These are phyloP conservation scores for Begonia masoniana DNA, from an alignment of 306 rosid genomes.

Conservation along the genomic window DNA sequence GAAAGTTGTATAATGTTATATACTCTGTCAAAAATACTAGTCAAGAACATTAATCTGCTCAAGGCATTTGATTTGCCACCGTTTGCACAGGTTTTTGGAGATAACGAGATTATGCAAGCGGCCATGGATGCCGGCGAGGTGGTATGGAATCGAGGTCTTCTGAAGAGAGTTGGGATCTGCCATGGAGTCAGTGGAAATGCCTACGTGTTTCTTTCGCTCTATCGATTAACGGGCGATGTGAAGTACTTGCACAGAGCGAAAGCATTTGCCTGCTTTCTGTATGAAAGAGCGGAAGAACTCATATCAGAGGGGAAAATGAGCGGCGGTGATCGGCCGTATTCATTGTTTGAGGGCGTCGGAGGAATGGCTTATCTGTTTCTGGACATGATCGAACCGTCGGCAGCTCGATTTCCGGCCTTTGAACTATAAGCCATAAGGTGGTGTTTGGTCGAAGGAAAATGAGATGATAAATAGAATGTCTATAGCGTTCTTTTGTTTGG, in stretches of 20 bases:
- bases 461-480: too few relatives aligned
- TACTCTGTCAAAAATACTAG: too few relatives aligned
- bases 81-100: constrained; percentile 44
- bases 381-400: constrained; percentile 54
- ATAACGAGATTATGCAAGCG: constrained; percentile 46
- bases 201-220: constrained; percentile 68
- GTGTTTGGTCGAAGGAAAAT: too few relatives aligned
- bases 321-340: constrained; percentile 71
- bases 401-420: constrained; percentile 61
- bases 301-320: constrained; percentile 56
- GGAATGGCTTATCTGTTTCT: constrained; percentile 57
- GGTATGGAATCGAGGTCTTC: constrained; percentile 68
- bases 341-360: constrained; percentile 72
- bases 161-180: constrained; percentile 71
- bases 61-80: not conserved
- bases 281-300: constrained; percentile 40
- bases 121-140: constrained; percentile 67
- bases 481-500: too few relatives aligned
- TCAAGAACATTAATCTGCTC: too few relatives aligned
- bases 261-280: constrained; percentile 69
- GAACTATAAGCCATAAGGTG: constrained; percentile 27
- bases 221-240: constrained; percentile 47
- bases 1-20: too few relatives aligned
- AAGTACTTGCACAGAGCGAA: constrained; percentile 56
- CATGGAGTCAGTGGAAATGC: constrained; percentile 83